A percentile compares a stretch with the other conserved stretches of the same genome.
These are phyloP conservation scores for Pseudocercospora musae DNA, from an alignment of 2,329 filamentous ascomycete genomes.

Conservation along the genomic window DNA sequence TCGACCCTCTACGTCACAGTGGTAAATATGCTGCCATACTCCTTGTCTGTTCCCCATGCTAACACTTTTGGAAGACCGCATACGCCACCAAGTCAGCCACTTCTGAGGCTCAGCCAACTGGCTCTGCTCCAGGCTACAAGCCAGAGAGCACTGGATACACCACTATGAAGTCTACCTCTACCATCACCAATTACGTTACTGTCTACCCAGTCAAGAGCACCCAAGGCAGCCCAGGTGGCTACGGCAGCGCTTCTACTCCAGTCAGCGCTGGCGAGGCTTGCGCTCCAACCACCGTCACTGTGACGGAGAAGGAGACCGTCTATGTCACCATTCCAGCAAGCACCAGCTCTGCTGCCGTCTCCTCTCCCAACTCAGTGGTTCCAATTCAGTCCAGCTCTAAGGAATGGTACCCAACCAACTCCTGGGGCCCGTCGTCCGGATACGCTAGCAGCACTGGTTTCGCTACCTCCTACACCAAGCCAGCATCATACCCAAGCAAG, in stretches of 20 bases:
- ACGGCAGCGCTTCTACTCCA: constrained; percentile 12
- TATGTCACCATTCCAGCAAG: constrained; percentile 27
- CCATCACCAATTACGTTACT: constrained; percentile 35
- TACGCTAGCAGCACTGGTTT: constrained; percentile 15
- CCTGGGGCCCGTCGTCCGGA: constrained; percentile 11
- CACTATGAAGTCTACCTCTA: constrained; percentile 33
- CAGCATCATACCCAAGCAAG: constrained; percentile 6
- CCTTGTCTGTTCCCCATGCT: background rate
- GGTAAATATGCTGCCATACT: constrained; percentile 2
- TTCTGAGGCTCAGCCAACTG: constrained; percentile 8
- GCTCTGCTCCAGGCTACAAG: constrained; percentile 8
- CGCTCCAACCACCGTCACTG: constrained; percentile 33
- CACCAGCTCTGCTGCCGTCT: background rate
- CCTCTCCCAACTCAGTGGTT: constrained; percentile 11
- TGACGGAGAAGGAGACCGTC: constrained; percentile 35
- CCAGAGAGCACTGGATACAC: constrained; percentile 22
- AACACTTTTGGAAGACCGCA: constrained; percentile 19
- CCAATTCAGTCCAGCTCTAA: constrained; percentile 25
- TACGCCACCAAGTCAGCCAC: constrained; percentile 25
- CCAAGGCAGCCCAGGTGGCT: constrained; percentile 11
- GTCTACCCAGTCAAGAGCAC: constrained; percentile 30
- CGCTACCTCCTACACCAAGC: constrained; percentile 16
- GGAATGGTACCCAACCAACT: constrained; percentile 21
- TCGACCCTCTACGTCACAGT: constrained; percentile 32
- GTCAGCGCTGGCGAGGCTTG: constrained; percentile 22